These are phyloP conservation scores for Schizosaccharomyces pombe DNA, from an alignment of 805 yeast genomes.

Conservation along the genomic window DNA sequence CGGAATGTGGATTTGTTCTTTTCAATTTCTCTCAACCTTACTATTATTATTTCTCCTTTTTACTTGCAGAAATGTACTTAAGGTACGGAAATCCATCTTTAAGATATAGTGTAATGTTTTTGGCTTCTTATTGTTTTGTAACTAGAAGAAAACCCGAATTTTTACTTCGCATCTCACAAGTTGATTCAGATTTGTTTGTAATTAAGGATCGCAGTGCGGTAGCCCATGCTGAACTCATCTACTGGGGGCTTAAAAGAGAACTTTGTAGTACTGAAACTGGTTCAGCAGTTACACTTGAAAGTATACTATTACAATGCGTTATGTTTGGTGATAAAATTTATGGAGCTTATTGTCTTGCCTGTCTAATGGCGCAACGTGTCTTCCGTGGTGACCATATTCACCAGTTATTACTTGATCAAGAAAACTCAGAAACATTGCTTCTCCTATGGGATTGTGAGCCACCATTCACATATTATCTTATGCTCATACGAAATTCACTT, in stretches of 20 bases:
- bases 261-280: background rate
- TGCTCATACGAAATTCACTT: background rate
- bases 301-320: background rate
- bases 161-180: background rate
- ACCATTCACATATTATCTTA: background rate
- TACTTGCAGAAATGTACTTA: background rate
- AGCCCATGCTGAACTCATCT: background rate
- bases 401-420: background rate
- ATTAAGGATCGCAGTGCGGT: background rate
- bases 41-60: background rate
- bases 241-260: background rate
- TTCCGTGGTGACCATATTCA: background rate
- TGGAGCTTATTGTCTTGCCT: background rate
- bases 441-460: background rate
- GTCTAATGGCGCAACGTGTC: background rate
- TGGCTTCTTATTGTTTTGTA: background rate
- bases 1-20: background rate
- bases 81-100: background rate
- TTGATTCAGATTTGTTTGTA: background rate
- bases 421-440: background rate
- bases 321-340: background rate
- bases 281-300: background rate
- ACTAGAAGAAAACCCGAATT: background rate
- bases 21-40: background rate
- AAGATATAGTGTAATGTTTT: background rate